A percentile compares a stretch with the other conserved stretches of the same genome.
Conservation (phyloP, 2,329 filamentous ascomycete genomes). For the Chaetoscypha palmicola region DNA sequence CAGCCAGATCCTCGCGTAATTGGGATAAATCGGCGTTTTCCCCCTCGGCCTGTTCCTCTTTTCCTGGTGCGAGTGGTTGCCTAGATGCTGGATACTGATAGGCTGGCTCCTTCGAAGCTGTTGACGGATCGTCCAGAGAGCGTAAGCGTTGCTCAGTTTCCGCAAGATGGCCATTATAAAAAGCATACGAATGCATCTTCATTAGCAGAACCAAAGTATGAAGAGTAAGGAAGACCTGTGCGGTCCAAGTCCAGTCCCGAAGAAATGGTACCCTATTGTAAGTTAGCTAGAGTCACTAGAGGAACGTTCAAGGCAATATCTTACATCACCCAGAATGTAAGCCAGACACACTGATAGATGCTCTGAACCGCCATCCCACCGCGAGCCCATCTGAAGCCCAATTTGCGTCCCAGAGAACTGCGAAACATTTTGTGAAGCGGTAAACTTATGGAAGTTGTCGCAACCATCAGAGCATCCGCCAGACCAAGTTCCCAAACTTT, state of each 20-base stretch:
- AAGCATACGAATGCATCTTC: slow-evolving; percentile 99
- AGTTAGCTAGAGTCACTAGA: slow-evolving; percentile 18
- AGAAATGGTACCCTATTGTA: slow-evolving; percentile 63
- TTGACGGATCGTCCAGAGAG: slow-evolving; percentile 71
- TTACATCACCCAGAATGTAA: slow-evolving; percentile 69
- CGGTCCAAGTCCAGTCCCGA: slow-evolving; percentile 91
- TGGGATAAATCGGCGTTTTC: slow-evolving; percentile 50
- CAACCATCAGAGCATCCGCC: slow-evolving; percentile 80
- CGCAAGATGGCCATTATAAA: slow-evolving; percentile 93
- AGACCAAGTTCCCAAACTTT: slow-evolving; percentile 83
- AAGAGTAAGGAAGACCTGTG: slow-evolving; percentile 88
- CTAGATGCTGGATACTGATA: slow-evolving; percentile 62
- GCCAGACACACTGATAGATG: slow-evolving; percentile 71
- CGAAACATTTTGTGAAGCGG: slow-evolving; percentile 67
- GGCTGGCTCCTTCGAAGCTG: slow-evolving; percentile 59
- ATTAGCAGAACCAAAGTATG: slow-evolving; percentile 89
- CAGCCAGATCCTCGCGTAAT: slow-evolving; percentile 78
- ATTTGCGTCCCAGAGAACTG: slow-evolving; percentile 39
- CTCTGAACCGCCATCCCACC: slow-evolving; percentile 80
- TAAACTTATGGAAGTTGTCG: slow-evolving; percentile 62
- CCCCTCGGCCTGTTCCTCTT: slow-evolving; percentile 30
- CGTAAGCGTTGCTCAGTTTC: slow-evolving; percentile 77
- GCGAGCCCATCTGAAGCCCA: slow-evolving; percentile 61
- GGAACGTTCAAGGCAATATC: slow-evolving; percentile 20
- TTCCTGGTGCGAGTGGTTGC: slow-evolving; percentile 17